Base-by-base conservation (phyloP, 2,329 filamentous ascomycete species). In the Epichloe elymi region DNA sequence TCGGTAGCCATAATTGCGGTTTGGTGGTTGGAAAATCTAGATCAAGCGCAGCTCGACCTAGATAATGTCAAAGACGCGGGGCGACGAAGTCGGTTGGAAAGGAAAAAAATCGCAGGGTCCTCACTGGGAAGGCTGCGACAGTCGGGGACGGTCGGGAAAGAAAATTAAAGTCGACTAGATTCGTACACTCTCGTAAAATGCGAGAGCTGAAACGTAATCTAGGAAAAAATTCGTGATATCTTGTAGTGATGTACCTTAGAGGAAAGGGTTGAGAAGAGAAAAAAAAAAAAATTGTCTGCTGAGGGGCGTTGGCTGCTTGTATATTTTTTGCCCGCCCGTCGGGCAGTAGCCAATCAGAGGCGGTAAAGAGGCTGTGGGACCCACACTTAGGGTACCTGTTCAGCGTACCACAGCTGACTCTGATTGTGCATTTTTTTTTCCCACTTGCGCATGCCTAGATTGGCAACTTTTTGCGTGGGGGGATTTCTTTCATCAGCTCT, bases 1-100 rank as follows among this genome's bases (percentile, higher is more conserved):
- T 88, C 86, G 71, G 85, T 83, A 88, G 90, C 91, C 91, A 97
- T 97, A 82, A 86, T 96, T 91, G 88, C 83, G 83, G 75, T 78
- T 65, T 65, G 66, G 66, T 67, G 68, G 71, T 53, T 56, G 53
- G 53, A 58, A 80, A 78, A 67, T 75, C 76, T 76, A 80, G 79
- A 83, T 79, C 86, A 88, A 85, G 83, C 85, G 71, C 75, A 74
- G 83, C 78, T 82, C 85, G 80, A 88, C 78, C 84, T 81, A 82
- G 76, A 73, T 66, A 66, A 56, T 61, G 59, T 67, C 65, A 64
- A 64, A 68, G 67, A 65, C 67, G 70, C 60, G 66, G 65, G 66
- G 67, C 60, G 62, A 60, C 56, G 47, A 46, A 48, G 60, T 61
- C 62, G 60, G 20, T 39, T 40, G 14, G 7, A n/a, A 41, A 40